Evolutionary conservation across 2,329 filamentous ascomycete genomes (phyloP), one percentile per base, ranked within the genome.

Genomic region (Cladosporium cucumerinum): DNA sequence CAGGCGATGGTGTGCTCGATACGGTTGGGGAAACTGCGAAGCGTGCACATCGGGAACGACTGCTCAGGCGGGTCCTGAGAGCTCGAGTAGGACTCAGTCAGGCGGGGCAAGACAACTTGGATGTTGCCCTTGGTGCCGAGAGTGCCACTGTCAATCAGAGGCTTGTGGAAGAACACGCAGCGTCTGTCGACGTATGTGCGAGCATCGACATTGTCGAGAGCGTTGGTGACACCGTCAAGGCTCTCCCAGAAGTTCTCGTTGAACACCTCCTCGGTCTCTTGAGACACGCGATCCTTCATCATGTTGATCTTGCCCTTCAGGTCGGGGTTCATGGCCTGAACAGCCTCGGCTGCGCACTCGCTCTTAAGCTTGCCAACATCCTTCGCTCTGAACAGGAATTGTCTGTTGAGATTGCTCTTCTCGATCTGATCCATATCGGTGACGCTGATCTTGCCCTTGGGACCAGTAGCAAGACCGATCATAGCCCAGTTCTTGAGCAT

Each of bases 401-500:
- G 95, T 51, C 95, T 87, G 82, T 99, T 99, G 61, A 99, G 83
- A 76, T 99, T 99, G 82, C 94, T 98, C 86, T 94, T 97, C 81
- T 99, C 95, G 72, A 99, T 99, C 63, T 93, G 93, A 75, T 99
- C 95, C 88, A 97, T 98, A 76, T 99, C 95, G 16, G 96, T 98
- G 58, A 99, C 91, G 65, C 83, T 92, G 73, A 99, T 96, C 78
- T 90, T 90, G 72, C 95, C 95, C 57, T 93, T 86, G 3, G 92
- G 91, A 4, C 95, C 95, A 54, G 91, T 91, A 52, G 90, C 94
- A 32, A 99, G 83, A 70, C 95, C 95, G 77, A 98, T 96, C 93
- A 99, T 96, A 39, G 96, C 94, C 93, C 95, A 99, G 79, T 98
- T 98, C 86, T 99, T 99, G 71, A 99, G 82, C 90, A 98, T 99